A percentile compares a stretch with the other conserved stretches of the same genome.
phyloP scores from a whole-genome alignment of 2,329 filamentous ascomycete genomes.

The Colletotrichum simmondsii region DNA sequence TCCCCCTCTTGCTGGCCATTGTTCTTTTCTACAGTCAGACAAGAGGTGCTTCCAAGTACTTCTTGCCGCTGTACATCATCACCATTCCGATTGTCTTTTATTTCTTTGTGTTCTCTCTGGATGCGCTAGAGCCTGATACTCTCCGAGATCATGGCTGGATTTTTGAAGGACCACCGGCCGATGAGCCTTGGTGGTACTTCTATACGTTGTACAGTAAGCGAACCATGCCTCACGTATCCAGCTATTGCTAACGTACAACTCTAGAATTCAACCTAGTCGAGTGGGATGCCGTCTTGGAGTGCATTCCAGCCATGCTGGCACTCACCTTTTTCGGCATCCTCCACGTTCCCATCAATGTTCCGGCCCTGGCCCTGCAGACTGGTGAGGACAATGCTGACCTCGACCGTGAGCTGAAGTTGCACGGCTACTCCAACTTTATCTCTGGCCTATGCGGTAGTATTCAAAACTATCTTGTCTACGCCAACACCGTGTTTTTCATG shows the following conservation, averaged over 20 bases:
- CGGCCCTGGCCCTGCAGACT: constrained; percentile 88
- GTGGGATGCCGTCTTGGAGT: constrained; percentile 85
- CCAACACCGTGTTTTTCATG: constrained; percentile 97
- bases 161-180: constrained; percentile 85
- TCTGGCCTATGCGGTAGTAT: constrained; percentile 91
- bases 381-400: constrained; percentile 94
- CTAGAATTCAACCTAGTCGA: constrained; percentile 83
- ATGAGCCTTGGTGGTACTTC: constrained; percentile 96
- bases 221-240: background rate
- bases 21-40: constrained; percentile 81
- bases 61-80: constrained; percentile 89
- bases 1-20: constrained; percentile 81
- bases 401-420: constrained; percentile 89
- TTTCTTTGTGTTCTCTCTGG: constrained; percentile 76
- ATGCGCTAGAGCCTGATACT: constrained; percentile 72
- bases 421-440: constrained; percentile 91
- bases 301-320: constrained; percentile 93
- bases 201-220: constrained; percentile 91
- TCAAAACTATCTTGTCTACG: constrained; percentile 96
- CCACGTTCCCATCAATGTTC: constrained; percentile 98
- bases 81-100: constrained; percentile 82
- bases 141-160: constrained; percentile 87
- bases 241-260: constrained; percentile 36
- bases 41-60: constrained; percentile 82
- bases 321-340: constrained; percentile 97